Evolutionary conservation across 2,329 filamentous ascomycete genomes (phyloP).

Genomic region (Penicillium palitans): DNA sequence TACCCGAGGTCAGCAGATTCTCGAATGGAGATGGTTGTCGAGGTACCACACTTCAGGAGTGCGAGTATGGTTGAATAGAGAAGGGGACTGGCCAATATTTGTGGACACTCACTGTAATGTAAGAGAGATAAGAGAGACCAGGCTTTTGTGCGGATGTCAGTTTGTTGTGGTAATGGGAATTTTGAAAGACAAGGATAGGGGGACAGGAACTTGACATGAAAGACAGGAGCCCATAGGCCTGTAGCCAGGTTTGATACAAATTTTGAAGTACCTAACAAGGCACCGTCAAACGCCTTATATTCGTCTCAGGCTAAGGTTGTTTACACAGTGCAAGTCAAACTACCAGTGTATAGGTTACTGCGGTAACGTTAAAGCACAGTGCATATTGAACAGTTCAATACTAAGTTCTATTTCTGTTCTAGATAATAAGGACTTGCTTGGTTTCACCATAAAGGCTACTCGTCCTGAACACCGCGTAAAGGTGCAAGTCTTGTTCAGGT

Average conservation of each 20-base stretch:
- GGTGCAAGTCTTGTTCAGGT: conserved; percentile 19
- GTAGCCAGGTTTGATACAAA: neutral
- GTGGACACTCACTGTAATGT: neutral
- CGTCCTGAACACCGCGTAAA: conserved; percentile 22
- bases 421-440: conserved; percentile 12
- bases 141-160: too few relatives aligned
- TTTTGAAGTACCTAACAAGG: neutral
- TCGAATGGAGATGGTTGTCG: too few relatives aligned
- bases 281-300: neutral
- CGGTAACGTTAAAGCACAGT: neutral
- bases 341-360: neutral
- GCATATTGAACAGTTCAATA: neutral
- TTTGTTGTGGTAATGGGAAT: neutral
- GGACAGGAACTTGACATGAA: neutral
- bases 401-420: neutral
- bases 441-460: conserved; percentile 20
- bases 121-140: too few relatives aligned
- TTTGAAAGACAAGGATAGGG: too few relatives aligned
- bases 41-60: neutral
- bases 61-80: neutral
- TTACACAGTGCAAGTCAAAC: neutral
- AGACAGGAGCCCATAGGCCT: neutral
- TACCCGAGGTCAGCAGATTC: neutral
- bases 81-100: neutral
- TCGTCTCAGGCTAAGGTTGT: neutral